Base-by-base conservation (phyloP, 2,329 filamentous ascomycete genomes). In the Helminthosporium solani region DNA sequence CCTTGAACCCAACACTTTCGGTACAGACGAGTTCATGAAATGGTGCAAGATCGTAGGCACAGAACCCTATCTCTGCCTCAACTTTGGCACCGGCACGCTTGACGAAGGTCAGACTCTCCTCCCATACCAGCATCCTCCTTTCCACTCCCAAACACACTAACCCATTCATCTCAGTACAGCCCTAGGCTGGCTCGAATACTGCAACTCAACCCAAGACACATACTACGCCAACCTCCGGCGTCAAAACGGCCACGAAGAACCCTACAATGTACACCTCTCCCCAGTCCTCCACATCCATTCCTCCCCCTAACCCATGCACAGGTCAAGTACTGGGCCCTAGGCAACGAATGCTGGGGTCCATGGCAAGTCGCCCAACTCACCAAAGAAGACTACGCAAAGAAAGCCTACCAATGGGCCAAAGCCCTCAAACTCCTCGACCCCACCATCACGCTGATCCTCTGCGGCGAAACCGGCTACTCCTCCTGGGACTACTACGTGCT, bases 21-120 rank as follows among this genome's bases (percentile, higher is more conserved):
- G 88, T 46, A 94, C 88, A 0, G 87, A 94, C 67, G 89, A 94
- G 73, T 94, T 94, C 70, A 82, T 94, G 78, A 78, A 84, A 56
- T 92, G 87, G 87, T 89, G 88, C 53, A 78, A 85, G 55, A 74
- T 81, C 8, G 81, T 90, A 7, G 82, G 82, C 19, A 86, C 87
- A 0, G 86, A 91, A 73, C 88, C 88, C 3, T 94, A 90, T 66
- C 76, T 94, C 33, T 85, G 82, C 52, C 74, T 94, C 46, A 94
- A 94, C 73, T 85, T 94, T 68, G 88, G 88, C 46, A 94, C 88
- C 2, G 88, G 67, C 12, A 80, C 77, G 15, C 62, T 79, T 14
- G 75, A 78, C 46, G 77, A 80, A 74, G 76, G 76, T 78, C 35
- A 27, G 47, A 2, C n/a, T 16, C 18, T 28, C 5, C 12, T 12